A percentile compares a stretch with the other conserved stretches of the same genome.
Conservation (phyloP, 441 rosid genomes). For the Mallotus japonicus region DNA sequence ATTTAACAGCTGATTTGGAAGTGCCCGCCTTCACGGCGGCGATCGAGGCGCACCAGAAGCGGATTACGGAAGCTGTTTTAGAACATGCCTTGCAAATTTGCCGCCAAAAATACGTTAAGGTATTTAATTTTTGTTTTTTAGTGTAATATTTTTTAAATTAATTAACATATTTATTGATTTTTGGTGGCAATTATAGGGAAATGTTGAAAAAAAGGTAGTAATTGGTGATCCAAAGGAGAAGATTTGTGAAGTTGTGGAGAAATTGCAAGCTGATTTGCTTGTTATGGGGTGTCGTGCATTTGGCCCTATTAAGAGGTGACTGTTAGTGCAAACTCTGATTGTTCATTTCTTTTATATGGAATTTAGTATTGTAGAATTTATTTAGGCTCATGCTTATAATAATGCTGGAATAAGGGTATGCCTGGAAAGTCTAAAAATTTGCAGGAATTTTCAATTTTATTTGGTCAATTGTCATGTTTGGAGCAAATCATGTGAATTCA, state of each 20-base stretch:
- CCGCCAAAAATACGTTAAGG: conserved; percentile 39
- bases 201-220: conserved; percentile 64
- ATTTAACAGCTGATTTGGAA: conserved; percentile 52
- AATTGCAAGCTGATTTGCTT: conserved; percentile 63
- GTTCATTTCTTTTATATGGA: no score
- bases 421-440: no score
- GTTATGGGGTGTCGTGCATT: conserved; percentile 78
- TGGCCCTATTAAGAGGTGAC: conserved; percentile 80
- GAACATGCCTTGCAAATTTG: conserved; percentile 59
- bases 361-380: no score
- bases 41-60: conserved; percentile 71
- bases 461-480: background rate
- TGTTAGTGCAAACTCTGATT: background rate
- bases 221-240: conserved; percentile 85
- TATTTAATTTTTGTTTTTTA: background rate
- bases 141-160: no score
- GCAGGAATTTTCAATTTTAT: no score
- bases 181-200: conserved; percentile 35
- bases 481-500: background rate
- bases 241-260: conserved; percentile 70
- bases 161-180: no score
- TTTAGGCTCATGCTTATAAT: no score
- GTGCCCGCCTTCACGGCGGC: conserved; percentile 88
- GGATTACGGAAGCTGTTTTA: conserved; percentile 60
- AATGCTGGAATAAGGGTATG: no score